Evolutionary conservation across 2,329 filamentous ascomycete species (phyloP).

Genomic region (Xylaria sp.): DNA sequence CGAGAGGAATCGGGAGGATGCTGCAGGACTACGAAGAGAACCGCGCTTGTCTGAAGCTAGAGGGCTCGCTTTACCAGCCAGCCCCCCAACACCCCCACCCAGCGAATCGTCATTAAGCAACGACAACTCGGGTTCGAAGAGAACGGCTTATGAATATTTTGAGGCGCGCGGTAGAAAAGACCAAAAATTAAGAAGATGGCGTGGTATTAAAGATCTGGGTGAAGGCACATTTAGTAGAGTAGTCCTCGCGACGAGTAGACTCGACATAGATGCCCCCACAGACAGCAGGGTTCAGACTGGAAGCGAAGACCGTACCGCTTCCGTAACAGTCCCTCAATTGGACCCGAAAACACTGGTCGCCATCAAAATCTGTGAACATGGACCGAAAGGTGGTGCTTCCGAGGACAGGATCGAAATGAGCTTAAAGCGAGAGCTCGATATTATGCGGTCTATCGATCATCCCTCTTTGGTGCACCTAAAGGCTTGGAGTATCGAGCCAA

Average conservation of each 20-base stretch:
- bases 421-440: conserved; percentile 92
- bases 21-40: conserved; percentile 74
- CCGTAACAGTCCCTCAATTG: conserved; percentile 54
- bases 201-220: conserved; percentile 81
- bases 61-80: conserved; percentile 73
- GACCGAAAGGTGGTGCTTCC: conserved; percentile 90
- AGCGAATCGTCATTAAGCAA: conserved; percentile 73
- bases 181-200: conserved; percentile 79
- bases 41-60: conserved; percentile 82
- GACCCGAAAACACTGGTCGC: conserved; percentile 87
- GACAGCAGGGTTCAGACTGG: conserved; percentile 52
- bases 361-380: conserved; percentile 95
- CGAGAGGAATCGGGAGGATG: conserved; percentile 49
- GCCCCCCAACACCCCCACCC: conserved; percentile 82
- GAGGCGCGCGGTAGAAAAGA: conserved; percentile 74
- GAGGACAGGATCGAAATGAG: conserved; percentile 94
- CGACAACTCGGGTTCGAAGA: conserved; percentile 57
- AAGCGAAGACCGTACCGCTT: conserved; percentile 50
- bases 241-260: conserved; percentile 86
- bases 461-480: conserved; percentile 91
- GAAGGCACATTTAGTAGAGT: conserved; percentile 97
- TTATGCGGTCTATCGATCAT: conserved; percentile 87
- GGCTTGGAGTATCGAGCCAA: conserved; percentile 87
- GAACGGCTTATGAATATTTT: conserved; percentile 70
- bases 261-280: conserved; percentile 59